phyloP scores from a whole-genome alignment of 768 basidiomycete genomes.

The Cubamyces sp. region DNA sequence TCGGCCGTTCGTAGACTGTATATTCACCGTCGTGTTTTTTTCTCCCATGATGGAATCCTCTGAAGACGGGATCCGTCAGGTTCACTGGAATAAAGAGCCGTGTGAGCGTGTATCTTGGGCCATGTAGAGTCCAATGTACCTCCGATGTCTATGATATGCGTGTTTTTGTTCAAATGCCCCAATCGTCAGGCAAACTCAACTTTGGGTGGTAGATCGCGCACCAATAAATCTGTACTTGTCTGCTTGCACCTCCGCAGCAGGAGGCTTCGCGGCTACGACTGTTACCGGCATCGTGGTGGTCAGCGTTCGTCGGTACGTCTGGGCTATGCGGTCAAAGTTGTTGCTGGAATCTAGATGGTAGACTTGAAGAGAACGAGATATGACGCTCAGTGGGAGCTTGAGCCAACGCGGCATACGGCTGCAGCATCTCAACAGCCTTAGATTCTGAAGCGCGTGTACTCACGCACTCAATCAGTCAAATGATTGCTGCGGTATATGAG shows the following conservation, averaged over 20 bases:
- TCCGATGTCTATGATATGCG: constrained; percentile 40
- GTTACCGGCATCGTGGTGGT: constrained; percentile 33
- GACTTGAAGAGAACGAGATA: neutral
- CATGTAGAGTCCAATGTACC: constrained; percentile 30
- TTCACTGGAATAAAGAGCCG: constrained; percentile 41
- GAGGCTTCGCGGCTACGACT: constrained; percentile 28
- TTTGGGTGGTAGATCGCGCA: neutral
- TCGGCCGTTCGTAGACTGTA: constrained; percentile 35
- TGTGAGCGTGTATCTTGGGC: neutral
- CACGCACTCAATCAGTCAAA: too few relatives aligned
- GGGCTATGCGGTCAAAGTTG: too few relatives aligned
- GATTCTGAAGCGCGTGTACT: too few relatives aligned
- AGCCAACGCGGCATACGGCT: too few relatives aligned
- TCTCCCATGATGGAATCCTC: constrained; percentile 52
- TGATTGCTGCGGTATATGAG: too few relatives aligned
- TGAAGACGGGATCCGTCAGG: constrained; percentile 61
- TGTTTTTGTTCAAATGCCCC: neutral
- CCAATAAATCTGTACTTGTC: constrained; percentile 42
- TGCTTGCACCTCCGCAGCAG: constrained; percentile 19
- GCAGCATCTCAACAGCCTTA: too few relatives aligned
- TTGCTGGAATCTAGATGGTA: neutral
- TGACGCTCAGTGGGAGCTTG: too few relatives aligned
- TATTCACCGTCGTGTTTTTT: constrained; percentile 51
- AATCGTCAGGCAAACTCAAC: neutral
- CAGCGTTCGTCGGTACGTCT: neutral